Conservation (phyloP, 2,329 filamentous ascomycete species). For the Onygenales sp. region DNA sequence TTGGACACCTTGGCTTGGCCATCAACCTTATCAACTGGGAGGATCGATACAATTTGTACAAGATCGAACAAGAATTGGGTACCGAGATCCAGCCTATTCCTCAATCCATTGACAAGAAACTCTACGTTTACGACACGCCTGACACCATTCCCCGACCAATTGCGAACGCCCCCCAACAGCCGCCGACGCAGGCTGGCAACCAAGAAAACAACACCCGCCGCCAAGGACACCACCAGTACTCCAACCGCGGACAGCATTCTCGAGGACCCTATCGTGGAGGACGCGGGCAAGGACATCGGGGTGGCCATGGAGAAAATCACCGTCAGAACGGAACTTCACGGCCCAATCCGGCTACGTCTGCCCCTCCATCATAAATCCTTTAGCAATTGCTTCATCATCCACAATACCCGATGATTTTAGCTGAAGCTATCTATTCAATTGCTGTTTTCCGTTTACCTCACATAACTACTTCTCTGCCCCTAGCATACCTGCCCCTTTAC, state of each 20-base stretch:
- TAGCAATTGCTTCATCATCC: background rate
- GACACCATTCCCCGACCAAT: constrained; percentile 86
- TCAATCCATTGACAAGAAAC: constrained; percentile 85
- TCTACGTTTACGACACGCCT: constrained; percentile 96
- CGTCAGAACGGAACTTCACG: constrained; percentile 19
- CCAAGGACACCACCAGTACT: constrained; percentile 29
- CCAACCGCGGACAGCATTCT: constrained; percentile 22
- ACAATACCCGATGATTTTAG: background rate
- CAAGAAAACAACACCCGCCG: constrained; percentile 21
- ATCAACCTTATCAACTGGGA: constrained; percentile 99
- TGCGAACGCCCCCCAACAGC: constrained; percentile 39
- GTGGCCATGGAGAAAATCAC: constrained; percentile 23
- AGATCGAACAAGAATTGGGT: constrained; percentile 92
- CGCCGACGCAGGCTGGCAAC: constrained; percentile 11
- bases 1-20: constrained; percentile 90
- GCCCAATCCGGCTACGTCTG: constrained; percentile 4
- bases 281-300: constrained; percentile 35
- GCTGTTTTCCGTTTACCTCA: background rate
- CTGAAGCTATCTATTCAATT: background rate
- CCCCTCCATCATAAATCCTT: constrained; percentile 7
- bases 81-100: constrained; percentile 98
- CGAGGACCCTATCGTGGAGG: constrained; percentile 35
- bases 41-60: constrained; percentile 96
- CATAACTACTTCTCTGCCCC: background rate
- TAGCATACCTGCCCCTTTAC: background rate